Base-by-base conservation (phyloP, 2,329 filamentous ascomycete genomes). In the Ramularia collo-cygni region DNA sequence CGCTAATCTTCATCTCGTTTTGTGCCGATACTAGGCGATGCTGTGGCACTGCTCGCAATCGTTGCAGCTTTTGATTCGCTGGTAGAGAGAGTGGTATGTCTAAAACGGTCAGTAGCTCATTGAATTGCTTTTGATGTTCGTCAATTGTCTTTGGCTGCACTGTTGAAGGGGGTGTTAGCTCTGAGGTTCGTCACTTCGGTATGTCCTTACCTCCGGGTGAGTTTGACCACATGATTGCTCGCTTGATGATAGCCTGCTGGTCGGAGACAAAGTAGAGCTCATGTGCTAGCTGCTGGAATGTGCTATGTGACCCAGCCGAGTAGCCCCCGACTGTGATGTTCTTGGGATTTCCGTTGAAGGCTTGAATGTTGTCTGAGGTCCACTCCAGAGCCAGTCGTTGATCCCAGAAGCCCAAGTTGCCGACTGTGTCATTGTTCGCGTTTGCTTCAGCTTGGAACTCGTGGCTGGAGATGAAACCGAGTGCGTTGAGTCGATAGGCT, bases 401-500 rank as follows among this genome's bases (percentile, higher is more conserved):
- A 40, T 77, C 74, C 72, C 72, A 76, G 53, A 77, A 74, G 2
- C 74, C 74, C 14, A 68, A 60, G 40, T 77, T 77, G 2, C 75
- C 67, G 2, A 61, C 56, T 0, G 62, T 59, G 24, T 69, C 64
- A 1, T 62, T 53, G 9, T 52, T 55, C 2, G 50, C 45, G 3
- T 57, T 52, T 3, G 68, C 64, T 35, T 72, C 69, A 2, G 59
- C 53, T 26, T 62, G 56, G 3, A 77, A 50, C 46, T 76, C 71
- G 2, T 58, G 46, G 2, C 69, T 68, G 15, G 72, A 68, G 1
- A 78, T 61, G 51, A 77, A 79, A 1, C 75, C 75, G 37, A 77
- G 69, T 1, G 74, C 54, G 39, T 76, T 76, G 1, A 78, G 56
- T 2, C 75, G 69, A 50, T 79, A 78, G 1, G 70, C 74, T 2